Evolutionary conservation across 1,284 basidiomycete genomes (phyloP).

Genomic region (Leccinum cinnamomeum): DNA sequence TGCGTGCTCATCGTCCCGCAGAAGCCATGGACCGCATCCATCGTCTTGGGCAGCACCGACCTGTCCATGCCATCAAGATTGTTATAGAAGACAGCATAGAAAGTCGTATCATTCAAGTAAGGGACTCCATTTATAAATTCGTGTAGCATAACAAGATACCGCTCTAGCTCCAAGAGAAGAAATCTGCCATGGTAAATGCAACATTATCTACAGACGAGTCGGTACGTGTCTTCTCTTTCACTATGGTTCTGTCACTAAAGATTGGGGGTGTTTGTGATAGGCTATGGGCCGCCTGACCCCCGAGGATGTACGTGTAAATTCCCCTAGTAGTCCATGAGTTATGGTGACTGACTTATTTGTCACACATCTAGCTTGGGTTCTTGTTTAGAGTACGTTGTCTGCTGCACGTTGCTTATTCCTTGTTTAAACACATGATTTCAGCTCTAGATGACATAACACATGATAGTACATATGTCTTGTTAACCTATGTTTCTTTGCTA

Average conservation of each 20-base stretch:
- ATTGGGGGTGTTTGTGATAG: conserved; percentile 36
- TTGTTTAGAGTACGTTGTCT: conserved; percentile 62
- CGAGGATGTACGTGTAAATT: conserved; percentile 67
- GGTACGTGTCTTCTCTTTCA: conserved; percentile 38
- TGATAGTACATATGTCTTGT: no score
- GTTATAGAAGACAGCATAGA: conserved; percentile 98
- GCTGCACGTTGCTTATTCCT: background rate
- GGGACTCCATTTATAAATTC: conserved; percentile 13
- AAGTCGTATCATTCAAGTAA: conserved; percentile 81
- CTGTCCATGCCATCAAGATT: conserved; percentile 91
- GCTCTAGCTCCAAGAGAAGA: conserved; percentile 87
- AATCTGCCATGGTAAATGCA: conserved; percentile 82
- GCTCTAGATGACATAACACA: conserved; percentile 19
- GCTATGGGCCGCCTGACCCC: conserved; percentile 90
- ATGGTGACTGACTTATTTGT: conserved; percentile 10
- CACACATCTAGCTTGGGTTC: conserved; percentile 58
- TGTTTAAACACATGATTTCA: conserved; percentile 8
- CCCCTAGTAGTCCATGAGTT: background rate
- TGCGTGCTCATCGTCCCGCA: conserved; percentile 37
- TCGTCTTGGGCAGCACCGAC: conserved; percentile 88
- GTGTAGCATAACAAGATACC: background rate
- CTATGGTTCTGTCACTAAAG: conserved; percentile 23
- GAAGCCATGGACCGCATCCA: conserved; percentile 98
- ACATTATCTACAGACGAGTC: conserved; percentile 77
- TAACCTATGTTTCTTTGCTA: no score